These are phyloP conservation scores for Anisodus tanguticus DNA, from an alignment of 257 asterid genomes.

Conservation along the genomic window DNA sequence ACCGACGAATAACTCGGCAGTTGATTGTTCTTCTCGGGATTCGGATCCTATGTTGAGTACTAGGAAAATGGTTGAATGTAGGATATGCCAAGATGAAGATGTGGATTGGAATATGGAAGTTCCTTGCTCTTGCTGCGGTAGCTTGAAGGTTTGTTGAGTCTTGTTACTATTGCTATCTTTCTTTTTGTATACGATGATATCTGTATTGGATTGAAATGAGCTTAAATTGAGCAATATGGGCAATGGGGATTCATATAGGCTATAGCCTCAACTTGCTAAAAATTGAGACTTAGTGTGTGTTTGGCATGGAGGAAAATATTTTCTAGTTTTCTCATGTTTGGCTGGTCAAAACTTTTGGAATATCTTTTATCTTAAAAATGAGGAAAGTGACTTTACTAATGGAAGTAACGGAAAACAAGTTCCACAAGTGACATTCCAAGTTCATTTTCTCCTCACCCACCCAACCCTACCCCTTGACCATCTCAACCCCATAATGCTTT, in stretches of 20 bases:
- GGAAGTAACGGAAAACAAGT: too few species aligned
- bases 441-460: too few species aligned
- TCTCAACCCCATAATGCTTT: too few species aligned
- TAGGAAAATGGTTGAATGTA: constrained; percentile 81
- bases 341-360: too few species aligned
- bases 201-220: not conserved
- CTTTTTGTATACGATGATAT: not conserved
- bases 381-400: too few species aligned
- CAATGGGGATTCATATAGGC: not conserved
- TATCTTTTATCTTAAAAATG: too few species aligned
- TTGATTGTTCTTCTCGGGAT: constrained; percentile 46
- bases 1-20: constrained; percentile 37
- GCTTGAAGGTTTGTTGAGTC: constrained; percentile 76
- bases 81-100: constrained; percentile 97
- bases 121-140: constrained; percentile 97
- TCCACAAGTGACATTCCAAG: too few species aligned
- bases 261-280: too few species aligned
- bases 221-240: not conserved
- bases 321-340: too few species aligned
- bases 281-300: too few species aligned
- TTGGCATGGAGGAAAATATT: too few species aligned
- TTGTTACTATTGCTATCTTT: not conserved
- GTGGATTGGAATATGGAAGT: constrained; percentile 78
- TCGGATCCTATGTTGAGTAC: constrained; percentile 53
- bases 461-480: too few species aligned